These are phyloP conservation scores for Saturnispora hagleri DNA, from an alignment of 805 yeast species.

Conservation along the genomic window DNA sequence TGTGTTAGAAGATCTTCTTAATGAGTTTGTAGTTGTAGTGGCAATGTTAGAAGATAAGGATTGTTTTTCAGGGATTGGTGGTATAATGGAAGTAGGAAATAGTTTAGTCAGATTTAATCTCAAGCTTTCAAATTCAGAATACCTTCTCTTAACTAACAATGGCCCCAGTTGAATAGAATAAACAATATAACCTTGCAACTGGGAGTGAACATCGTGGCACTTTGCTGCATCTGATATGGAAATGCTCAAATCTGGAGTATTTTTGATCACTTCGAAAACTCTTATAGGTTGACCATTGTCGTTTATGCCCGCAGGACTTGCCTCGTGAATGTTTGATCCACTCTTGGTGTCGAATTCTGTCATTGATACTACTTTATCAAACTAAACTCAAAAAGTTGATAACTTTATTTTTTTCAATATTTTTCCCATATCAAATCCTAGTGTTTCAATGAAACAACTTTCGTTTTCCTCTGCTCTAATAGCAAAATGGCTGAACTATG, in stretches of 20 bases:
- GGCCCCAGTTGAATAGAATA: conserved; percentile 66
- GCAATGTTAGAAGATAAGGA: conserved; percentile 35
- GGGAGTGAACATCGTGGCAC: conserved; percentile 61
- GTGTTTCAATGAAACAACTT: neutral
- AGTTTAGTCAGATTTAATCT: conserved; percentile 60
- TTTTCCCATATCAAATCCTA: neutral
- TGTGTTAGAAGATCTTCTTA: conserved; percentile 15
- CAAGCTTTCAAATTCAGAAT: conserved; percentile 85
- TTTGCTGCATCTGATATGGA: conserved; percentile 74
- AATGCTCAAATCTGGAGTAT: conserved; percentile 12
- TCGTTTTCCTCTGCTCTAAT: conserved; percentile 11
- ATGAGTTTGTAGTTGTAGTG: conserved; percentile 23
- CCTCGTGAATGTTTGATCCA: neutral
- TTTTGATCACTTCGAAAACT: conserved; percentile 18
- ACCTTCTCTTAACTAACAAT: conserved; percentile 66
- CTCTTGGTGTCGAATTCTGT: neutral
- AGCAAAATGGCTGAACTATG: conserved; percentile 12
- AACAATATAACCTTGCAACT: conserved; percentile 48
- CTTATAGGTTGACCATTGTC: conserved; percentile 15
- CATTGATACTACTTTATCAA: neutral
- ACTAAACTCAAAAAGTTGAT: neutral
- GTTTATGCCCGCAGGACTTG: neutral
- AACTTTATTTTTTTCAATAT: neutral
- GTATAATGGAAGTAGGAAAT: conserved; percentile 75
- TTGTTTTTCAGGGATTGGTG: conserved; percentile 90